Base-by-base conservation (phyloP, 345 rosid genomes). In the Syzygium jambos region DNA sequence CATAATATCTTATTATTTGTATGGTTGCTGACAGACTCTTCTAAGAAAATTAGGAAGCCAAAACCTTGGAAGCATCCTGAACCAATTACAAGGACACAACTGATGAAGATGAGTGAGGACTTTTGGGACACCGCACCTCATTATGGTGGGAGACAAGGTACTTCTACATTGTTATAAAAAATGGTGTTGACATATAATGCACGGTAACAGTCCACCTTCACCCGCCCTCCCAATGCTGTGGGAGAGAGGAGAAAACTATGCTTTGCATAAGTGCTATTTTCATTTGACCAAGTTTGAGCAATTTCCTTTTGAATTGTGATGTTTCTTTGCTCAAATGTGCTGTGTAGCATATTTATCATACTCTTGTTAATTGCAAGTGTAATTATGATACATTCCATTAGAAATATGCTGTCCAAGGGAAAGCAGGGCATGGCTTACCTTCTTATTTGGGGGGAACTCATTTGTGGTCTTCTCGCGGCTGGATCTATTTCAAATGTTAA, bases 81-180 rank as follows among this genome's bases (percentile, higher is more conserved):
- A 87, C 94, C 95, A n/a, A 93, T 96, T 84, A 95, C 98, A 17
- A 93, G 86, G 90, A 73, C 92, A 46, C 95, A 94, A 86, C 95
- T 96, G 56, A 68, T 29, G 85, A 92, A 92, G 86, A 86, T 95
- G 96, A 95, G 97, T 56, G 98, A 95, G 51, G 97, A 96, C 84
- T 96, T 94, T 88, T 95, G 97, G 98, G 98, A 94, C 86, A 95
- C 97, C 38, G 94, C 96, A 89, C 96, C 98, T 83, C 96, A 95
- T 87, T 96, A 93, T 92, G 97, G 96, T 89, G 97, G 98, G 85
- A 89, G 88, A 53, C 95, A 90, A 94, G 97, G 98, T 94, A 91
- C 19, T 53, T 77, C 53, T 86, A 43, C 86, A 13, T n/a, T 57
- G 46, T 38, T 54, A 43, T 15, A 54, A 21, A 38, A 10, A 61